phyloP scores from a whole-genome alignment of 441 rosid species.

The Eugenia klotzschiana region DNA sequence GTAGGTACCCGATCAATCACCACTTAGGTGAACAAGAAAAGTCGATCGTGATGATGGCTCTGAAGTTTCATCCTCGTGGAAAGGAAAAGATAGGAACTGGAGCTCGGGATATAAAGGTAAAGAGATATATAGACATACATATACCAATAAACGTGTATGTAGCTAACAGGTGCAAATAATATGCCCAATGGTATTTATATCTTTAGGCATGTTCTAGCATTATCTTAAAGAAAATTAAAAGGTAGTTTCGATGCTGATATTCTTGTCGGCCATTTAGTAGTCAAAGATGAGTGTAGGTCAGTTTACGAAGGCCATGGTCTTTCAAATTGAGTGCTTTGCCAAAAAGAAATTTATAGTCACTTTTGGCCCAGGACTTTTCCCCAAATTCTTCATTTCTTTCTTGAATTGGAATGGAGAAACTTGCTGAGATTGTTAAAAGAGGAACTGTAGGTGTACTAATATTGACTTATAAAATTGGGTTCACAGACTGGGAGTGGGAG shows the following conservation, averaged over 20 bases:
- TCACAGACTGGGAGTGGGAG: background rate
- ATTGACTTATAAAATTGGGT: background rate
- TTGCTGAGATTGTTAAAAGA: background rate
- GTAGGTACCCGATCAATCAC: constrained; percentile 51
- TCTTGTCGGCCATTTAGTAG: background rate
- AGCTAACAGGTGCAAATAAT: background rate
- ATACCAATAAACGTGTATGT: background rate
- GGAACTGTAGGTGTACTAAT: background rate
- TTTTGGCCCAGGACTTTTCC: too few relatives aligned
- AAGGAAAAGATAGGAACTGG: constrained; percentile 75
- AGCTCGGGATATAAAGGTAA: constrained; percentile 53
- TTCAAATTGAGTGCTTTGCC: too few relatives aligned
- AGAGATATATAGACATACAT: background rate
- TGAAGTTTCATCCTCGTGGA: constrained; percentile 67
- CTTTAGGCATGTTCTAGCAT: background rate
- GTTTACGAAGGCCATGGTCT: too few relatives aligned
- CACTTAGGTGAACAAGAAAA: constrained; percentile 42
- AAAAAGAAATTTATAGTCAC: background rate
- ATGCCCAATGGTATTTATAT: background rate
- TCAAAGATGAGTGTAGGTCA: background rate
- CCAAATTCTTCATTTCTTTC: background rate
- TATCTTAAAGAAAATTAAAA: background rate
- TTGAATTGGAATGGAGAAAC: background rate
- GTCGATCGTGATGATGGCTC: constrained; percentile 32
- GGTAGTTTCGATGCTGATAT: background rate